Evolutionary conservation across 805 yeast genomes (phyloP).

Genomic region (Ogataea dorogensis): DNA sequence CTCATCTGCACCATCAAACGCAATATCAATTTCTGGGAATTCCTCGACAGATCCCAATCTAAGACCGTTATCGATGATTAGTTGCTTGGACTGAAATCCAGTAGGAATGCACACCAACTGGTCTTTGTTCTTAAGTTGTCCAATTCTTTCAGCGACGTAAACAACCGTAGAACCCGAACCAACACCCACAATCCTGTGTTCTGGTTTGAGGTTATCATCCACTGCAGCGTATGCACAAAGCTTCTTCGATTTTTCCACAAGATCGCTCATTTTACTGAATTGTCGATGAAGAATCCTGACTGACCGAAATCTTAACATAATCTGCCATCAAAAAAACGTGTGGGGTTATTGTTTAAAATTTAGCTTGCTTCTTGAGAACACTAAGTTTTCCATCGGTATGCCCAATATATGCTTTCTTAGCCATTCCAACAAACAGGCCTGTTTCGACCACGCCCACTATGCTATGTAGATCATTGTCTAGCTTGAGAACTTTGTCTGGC

Average conservation of each 20-base stretch:
- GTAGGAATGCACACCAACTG: conserved; percentile 85
- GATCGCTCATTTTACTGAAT: conserved; percentile 23
- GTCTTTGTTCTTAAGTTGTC: conserved; percentile 55
- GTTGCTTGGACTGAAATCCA: conserved; percentile 90
- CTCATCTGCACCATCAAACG: conserved; percentile 99
- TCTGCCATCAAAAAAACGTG: conserved; percentile 15
- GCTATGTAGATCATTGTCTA: conserved; percentile 64
- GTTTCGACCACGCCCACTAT: conserved; percentile 96
- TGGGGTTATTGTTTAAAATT: conserved; percentile 6
- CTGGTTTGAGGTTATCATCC: conserved; percentile 72
- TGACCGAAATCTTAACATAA: conserved; percentile 6
- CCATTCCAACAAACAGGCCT: conserved; percentile 78
- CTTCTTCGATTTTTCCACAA: conserved; percentile 81
- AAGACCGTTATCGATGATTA: conserved; percentile 80
- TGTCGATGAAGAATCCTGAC: conserved; percentile 2
- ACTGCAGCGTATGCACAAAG: conserved; percentile 91
- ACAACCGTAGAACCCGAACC: conserved; percentile 98
- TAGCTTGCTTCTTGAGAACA: conserved; percentile 11
- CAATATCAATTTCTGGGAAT: conserved; percentile 78
- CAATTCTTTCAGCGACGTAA: conserved; percentile 93
- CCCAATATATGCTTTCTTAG: conserved; percentile 84
- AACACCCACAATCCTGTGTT: conserved; percentile 78
- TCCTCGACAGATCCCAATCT: conserved; percentile 80
- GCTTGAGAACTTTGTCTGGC: conserved; percentile 37
- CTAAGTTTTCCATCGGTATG: conserved; percentile 61